Base-by-base conservation (phyloP, 2,329 filamentous ascomycete genomes). In the Ophiostoma ips region DNA sequence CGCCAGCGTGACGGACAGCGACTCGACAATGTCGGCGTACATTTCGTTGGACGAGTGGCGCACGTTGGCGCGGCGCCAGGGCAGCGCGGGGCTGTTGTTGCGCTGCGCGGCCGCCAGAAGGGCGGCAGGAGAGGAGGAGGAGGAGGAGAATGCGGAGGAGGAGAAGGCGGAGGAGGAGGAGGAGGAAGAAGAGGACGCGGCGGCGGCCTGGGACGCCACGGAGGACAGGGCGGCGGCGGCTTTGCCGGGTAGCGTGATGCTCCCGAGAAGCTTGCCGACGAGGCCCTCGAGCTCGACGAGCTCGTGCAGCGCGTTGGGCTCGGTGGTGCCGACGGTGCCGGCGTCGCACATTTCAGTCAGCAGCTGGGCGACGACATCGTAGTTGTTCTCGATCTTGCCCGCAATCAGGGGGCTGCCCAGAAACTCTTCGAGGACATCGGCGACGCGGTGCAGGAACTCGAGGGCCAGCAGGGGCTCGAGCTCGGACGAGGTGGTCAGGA, bases 331-430 rank as follows among this genome's bases (percentile, higher is more conserved):
- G 34, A 95, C 76, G n/a, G 81, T 76, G 15, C 92, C 92, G 37
- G 82, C 87, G 71, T 98, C 92, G 63, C 92, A 95, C 84, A 98
- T 94, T 68, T 98, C 92, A 54, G 82, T 87, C 52, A 96, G 73
- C 24, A 98, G 70, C 68, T 98, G 92, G 16, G 89, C 89, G 33
- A 94, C 84, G 28, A 96, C 83, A 77, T 96, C 87, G 67, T 96
- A 96, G 65, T 80, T 88, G 57, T 73, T 76, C 66, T 95, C 88
- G 56, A 98, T 83, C 70, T 92, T 95, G 62, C 76, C 77, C 18
- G 88, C 83, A 51, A 95, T 71, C 46, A 98, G 68, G 13, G 92
- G 92, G 43, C 87, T 81, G 52, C 90, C 89, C 8, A 98, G 73
- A 63, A 95, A 96, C 62, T 95, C 90, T 67, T 96, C 90, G 33